These are phyloP conservation scores for Monsonia emarginata DNA, from an alignment of 441 rosid species.

Conservation along the genomic window DNA sequence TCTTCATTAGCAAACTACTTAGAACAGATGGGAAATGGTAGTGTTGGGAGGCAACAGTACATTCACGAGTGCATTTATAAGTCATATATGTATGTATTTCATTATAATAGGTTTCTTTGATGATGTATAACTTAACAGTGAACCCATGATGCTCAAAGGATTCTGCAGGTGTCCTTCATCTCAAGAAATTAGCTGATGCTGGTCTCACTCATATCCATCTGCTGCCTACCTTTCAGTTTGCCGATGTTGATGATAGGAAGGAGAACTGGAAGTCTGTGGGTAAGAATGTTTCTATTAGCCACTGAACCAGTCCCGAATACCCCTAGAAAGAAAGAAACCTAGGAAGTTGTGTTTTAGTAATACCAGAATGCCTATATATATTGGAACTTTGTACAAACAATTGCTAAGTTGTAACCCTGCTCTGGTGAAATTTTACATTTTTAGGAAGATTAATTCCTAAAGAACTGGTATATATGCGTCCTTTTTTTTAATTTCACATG, in stretches of 20 bases:
- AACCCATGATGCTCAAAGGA: constrained; percentile 38
- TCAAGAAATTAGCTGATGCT: constrained; percentile 69
- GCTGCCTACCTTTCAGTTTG: constrained; percentile 85
- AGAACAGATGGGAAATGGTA: neutral
- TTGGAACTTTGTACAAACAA: neutral
- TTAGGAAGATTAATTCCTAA: neutral
- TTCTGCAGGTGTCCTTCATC: constrained; percentile 67
- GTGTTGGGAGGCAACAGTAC: neutral
- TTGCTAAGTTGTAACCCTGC: neutral
- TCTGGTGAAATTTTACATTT: neutral
- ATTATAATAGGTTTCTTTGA: neutral
- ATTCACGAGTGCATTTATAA: neutral
- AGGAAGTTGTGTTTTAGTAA: neutral
- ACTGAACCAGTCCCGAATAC: neutral
- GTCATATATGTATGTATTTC: neutral
- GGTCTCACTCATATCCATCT: constrained; percentile 87
- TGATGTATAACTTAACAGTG: constrained; percentile 10
- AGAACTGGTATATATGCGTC: neutral
- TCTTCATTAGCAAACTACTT: neutral
- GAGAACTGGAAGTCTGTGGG: constrained; percentile 80
- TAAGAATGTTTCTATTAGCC: constrained; percentile 22
- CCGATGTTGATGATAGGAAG: constrained; percentile 70
- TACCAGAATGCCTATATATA: neutral
- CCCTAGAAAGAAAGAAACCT: neutral
- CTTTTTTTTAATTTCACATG: neutral